Evolutionary conservation across 169 alveolate species (phyloP).

Genomic region (Eimeria necatrix): DNA sequence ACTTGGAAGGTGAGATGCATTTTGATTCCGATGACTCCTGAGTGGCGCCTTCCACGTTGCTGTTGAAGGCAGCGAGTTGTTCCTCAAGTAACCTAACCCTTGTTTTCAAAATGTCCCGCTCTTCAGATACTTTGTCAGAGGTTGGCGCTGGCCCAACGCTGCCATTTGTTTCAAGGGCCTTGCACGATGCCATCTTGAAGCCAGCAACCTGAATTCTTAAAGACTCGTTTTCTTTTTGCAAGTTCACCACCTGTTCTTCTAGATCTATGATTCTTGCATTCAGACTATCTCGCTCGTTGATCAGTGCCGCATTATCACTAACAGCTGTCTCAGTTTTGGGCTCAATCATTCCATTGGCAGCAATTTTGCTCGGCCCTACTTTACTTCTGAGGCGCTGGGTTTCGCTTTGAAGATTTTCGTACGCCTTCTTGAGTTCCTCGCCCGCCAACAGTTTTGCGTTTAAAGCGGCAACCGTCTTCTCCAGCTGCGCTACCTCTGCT

Average conservation of each 20-base stretch:
- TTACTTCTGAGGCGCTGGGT: conserved; percentile 7
- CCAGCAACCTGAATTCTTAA: not conserved
- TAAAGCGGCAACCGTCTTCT: conserved; percentile 36
- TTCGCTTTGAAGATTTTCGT: conserved; percentile 52
- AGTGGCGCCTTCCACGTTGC: not conserved
- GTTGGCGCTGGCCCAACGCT: not conserved
- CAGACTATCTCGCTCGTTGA: conserved; percentile 28
- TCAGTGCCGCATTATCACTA: not conserved
- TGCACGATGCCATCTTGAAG: not conserved
- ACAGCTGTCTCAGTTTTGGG: not conserved
- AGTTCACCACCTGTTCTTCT: conserved; percentile 6
- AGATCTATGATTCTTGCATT: conserved; percentile 1
- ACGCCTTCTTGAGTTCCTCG: conserved; percentile 55
- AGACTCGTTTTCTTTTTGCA: conserved; percentile 8
- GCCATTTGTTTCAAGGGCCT: conserved; percentile 4
- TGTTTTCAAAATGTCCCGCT: conserved; percentile 15
- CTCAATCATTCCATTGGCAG: not conserved
- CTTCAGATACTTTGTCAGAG: conserved; percentile 13
- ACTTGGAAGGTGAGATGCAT: not conserved
- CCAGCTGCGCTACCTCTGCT: conserved; percentile 57
- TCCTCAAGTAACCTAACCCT: conserved; percentile 8
- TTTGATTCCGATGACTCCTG: not conserved
- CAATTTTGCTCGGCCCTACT: not conserved
- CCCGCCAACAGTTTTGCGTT: conserved; percentile 26
- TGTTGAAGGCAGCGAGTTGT: not conserved